phyloP scores from a whole-genome alignment of 192 early-diverging fungal genomes.

The Rhizoclosmatium globosum region DNA sequence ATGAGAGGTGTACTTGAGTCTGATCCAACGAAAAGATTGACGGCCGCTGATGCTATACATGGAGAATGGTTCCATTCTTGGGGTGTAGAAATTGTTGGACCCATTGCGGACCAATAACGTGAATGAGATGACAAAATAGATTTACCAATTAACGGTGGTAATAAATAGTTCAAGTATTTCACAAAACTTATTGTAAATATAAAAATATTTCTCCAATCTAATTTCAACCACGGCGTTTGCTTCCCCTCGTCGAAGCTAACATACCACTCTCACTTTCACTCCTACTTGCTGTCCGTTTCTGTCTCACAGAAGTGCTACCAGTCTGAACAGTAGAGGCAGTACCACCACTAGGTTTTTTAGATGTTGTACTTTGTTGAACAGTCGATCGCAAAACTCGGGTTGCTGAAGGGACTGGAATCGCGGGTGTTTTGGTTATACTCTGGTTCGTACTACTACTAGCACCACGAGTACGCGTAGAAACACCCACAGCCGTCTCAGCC shows the following conservation, averaged over 20 bases:
- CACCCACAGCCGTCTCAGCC: background rate
- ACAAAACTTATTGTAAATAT: too few relatives aligned
- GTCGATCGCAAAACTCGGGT: constrained; percentile 1
- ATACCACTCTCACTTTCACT: too few relatives aligned
- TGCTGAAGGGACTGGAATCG: background rate
- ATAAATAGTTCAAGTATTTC: too few relatives aligned
- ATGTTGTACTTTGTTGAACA: background rate
- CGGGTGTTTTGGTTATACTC: background rate
- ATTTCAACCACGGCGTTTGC: too few relatives aligned
- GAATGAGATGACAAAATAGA: too few relatives aligned
- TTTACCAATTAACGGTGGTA: too few relatives aligned
- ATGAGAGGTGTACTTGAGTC: constrained; percentile 4
- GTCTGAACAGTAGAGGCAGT: too few relatives aligned
- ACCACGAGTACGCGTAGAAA: background rate
- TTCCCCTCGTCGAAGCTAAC: too few relatives aligned
- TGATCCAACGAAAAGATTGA: constrained; percentile 10
- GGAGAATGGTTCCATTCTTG: constrained; percentile 8
- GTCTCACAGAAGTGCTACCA: too few relatives aligned
- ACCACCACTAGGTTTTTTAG: too few relatives aligned
- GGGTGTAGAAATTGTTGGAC: constrained; percentile 15
- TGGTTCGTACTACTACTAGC: background rate
- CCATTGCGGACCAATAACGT: background rate
- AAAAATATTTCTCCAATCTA: too few relatives aligned
- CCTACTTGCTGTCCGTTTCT: too few relatives aligned
- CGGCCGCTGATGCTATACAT: constrained; percentile 2